Conservation (phyloP, 768 basidiomycete genomes). For the Nidula microcarpa region DNA sequence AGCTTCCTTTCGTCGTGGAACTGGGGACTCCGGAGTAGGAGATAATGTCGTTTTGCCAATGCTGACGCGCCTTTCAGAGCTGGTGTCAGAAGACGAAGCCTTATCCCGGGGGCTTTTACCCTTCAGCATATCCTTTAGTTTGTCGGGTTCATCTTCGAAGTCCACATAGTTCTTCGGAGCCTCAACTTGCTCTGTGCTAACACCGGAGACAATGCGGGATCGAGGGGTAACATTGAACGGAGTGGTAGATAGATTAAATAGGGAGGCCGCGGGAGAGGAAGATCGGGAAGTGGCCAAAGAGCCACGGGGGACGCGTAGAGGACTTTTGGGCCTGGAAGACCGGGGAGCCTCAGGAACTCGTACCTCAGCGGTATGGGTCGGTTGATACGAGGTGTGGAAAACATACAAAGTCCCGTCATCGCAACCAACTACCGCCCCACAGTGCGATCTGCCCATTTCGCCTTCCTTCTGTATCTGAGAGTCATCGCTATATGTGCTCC, state of each 20-base stretch:
- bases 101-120: constrained; percentile 42
- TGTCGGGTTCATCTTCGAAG: constrained; percentile 77
- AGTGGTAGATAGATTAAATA: constrained; percentile 19
- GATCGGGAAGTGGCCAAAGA: constrained; percentile 22
- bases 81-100: constrained; percentile 15
- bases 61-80: constrained; percentile 7
- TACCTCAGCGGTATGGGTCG: constrained; percentile 8
- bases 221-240: constrained; percentile 54
- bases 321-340: constrained; percentile 15
- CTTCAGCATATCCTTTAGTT: constrained; percentile 70
- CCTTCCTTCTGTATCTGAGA: constrained; percentile 1
- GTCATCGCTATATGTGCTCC: constrained; percentile 11
- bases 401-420: constrained; percentile 42
- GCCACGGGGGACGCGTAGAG: constrained; percentile 12
- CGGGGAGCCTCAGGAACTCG: constrained; percentile 8
- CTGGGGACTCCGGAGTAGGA: background rate
- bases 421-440: constrained; percentile 33
- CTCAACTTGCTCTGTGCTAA: constrained; percentile 68
- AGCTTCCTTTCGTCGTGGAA: constrained; percentile 25
- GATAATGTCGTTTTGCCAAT: background rate
- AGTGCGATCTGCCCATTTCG: background rate
- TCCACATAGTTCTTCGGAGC: constrained; percentile 80
- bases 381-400: constrained; percentile 20
- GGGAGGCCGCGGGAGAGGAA: constrained; percentile 35
- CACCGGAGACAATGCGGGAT: constrained; percentile 66